phyloP scores from a whole-genome alignment of 2,329 filamentous ascomycete genomes.

The Ophiostoma pallidulum region DNA sequence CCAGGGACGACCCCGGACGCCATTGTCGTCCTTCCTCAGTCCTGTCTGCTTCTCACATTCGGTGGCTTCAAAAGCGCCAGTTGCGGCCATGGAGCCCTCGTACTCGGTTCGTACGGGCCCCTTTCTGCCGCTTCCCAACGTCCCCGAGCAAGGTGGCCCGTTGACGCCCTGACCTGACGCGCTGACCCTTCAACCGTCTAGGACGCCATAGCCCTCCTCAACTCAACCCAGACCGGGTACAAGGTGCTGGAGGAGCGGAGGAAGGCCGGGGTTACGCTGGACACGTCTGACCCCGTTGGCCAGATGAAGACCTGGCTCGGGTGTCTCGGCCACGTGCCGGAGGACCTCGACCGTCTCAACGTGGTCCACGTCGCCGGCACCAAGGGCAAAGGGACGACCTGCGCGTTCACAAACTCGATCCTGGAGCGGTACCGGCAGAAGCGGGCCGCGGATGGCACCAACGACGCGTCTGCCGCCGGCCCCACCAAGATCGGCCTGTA shows the following conservation, averaged over 20 bases:
- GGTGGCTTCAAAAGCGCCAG: neutral
- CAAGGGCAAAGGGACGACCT: slow-evolving; percentile 69
- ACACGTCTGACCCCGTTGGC: slow-evolving; percentile 53
- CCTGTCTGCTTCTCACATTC: neutral
- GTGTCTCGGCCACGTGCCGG: slow-evolving; percentile 61
- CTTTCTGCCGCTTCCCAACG: no score
- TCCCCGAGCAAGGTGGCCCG: no score
- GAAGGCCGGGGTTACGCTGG: slow-evolving; percentile 62
- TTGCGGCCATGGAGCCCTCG: neutral
- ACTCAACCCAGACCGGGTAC: slow-evolving; percentile 84
- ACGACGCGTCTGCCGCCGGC: no score
- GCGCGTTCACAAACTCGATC: slow-evolving; percentile 57
- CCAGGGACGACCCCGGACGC: no score
- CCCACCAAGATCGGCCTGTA: slow-evolving; percentile 51
- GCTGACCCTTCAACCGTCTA: slow-evolving; percentile 35
- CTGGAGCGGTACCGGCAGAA: slow-evolving; percentile 46
- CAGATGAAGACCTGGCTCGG: slow-evolving; percentile 73
- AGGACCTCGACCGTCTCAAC: slow-evolving; percentile 51
- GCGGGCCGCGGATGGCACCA: no score
- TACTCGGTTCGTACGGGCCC: neutral
- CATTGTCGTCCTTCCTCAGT: neutral
- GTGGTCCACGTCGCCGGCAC: slow-evolving; percentile 63
- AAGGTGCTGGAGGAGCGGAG: slow-evolving; percentile 68
- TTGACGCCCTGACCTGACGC: neutral
- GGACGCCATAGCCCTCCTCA: slow-evolving; percentile 80